These are phyloP conservation scores for Peronospora belbahrii DNA, from an alignment of 352 stramenopile species.

Conservation along the genomic window DNA sequence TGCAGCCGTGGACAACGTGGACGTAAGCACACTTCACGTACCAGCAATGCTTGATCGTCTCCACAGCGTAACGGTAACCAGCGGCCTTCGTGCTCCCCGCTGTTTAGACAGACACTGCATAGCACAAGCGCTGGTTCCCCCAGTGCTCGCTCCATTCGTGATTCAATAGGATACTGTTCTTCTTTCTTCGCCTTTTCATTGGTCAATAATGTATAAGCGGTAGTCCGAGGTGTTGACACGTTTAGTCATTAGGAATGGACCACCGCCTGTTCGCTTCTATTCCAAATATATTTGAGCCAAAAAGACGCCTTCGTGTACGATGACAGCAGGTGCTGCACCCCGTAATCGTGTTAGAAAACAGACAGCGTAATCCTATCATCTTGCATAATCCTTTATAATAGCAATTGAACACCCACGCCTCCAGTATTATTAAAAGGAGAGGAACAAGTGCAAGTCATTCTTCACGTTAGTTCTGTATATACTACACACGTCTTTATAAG, in stretches of 20 bases:
- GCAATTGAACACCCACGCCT: background rate
- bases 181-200: background rate
- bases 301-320: background rate
- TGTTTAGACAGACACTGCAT: constrained; percentile 38
- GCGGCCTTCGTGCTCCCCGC: constrained; percentile 20
- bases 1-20: constrained; percentile 42
- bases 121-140: constrained; percentile 51
- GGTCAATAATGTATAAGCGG: background rate
- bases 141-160: constrained; percentile 35
- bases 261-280: no score
- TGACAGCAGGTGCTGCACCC: no score
- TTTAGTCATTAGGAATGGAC: no score
- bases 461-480: no score
- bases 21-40: constrained; percentile 53
- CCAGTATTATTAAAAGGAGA: constrained; percentile 7
- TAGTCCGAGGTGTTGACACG: background rate
- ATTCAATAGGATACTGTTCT: no score
- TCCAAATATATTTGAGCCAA: no score
- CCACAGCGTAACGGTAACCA: constrained; percentile 27
- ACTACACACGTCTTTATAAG: no score
- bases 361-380: background rate
- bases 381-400: constrained; percentile 10
- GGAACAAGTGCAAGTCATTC: background rate
- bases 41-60: constrained; percentile 31
- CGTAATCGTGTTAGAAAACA: background rate